Evolutionary conservation across 1,139 yeast genomes (phyloP).

Genomic region (Geotrichum candidum): DNA sequence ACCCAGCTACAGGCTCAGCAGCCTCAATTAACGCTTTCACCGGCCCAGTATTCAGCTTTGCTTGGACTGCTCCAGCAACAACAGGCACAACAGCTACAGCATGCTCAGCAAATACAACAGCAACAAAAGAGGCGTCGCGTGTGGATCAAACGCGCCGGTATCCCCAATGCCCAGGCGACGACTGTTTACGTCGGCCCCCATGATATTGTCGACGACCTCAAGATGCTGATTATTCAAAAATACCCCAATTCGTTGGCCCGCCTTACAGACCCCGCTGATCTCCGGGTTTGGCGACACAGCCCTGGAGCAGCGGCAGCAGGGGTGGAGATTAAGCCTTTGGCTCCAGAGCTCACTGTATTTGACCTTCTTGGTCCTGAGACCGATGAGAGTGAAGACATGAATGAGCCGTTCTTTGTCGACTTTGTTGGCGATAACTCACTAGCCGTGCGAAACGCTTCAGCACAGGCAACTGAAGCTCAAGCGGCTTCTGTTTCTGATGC

Average conservation of each 20-base stretch:
- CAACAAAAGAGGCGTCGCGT: slow-evolving; percentile 38
- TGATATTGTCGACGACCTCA: slow-evolving; percentile 65
- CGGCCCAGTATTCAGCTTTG: slow-evolving; percentile 3
- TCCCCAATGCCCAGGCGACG: slow-evolving; percentile 46
- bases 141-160: slow-evolving; percentile 57
- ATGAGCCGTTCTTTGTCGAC: not conserved
- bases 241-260: slow-evolving; percentile 66
- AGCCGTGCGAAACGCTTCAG: not conserved
- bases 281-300: slow-evolving; percentile 24
- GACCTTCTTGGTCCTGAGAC: slow-evolving; percentile 6
- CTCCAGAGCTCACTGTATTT: slow-evolving; percentile 4
- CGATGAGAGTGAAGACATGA: not conserved
- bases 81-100: not conserved
- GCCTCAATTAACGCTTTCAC: slow-evolving; percentile 8
- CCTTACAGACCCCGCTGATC: slow-evolving; percentile 64
- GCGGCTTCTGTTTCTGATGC: not conserved
- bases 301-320: slow-evolving; percentile 14
- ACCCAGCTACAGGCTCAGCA: slow-evolving; percentile 7
- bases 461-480: not conserved
- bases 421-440: not conserved
- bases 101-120: not conserved
- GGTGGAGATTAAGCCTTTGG: not conserved
- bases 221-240: slow-evolving; percentile 50
- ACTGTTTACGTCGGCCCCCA: slow-evolving; percentile 49
- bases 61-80: slow-evolving; percentile 7